Percentiles rank a stretch among this genome's conserved stretches.
These are phyloP conservation scores for Backusella tarrabulga DNA, from an alignment of 192 early-diverging fungal species.

Conservation along the genomic window DNA sequence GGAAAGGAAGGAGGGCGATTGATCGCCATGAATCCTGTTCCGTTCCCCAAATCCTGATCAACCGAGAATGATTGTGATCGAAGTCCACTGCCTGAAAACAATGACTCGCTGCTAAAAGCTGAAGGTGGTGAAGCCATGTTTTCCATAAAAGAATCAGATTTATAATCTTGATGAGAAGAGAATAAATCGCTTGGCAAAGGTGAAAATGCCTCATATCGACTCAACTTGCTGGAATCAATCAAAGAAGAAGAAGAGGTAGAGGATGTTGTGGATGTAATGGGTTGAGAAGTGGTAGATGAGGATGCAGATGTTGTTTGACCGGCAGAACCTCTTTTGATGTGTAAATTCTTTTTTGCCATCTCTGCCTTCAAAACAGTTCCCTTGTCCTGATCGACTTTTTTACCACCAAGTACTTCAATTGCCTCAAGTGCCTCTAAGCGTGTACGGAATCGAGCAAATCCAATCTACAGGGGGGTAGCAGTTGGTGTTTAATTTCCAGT, in stretches of 20 bases:
- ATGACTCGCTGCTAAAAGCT: conserved; percentile 42
- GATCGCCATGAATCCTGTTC: not conserved
- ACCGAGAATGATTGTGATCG: conserved; percentile 29
- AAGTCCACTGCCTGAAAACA: conserved; percentile 21
- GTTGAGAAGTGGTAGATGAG: conserved; percentile 1
- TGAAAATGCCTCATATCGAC: conserved; percentile 26
- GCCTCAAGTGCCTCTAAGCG: conserved; percentile 90
- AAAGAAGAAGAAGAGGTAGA: not conserved
- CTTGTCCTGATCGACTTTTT: conserved; percentile 82
- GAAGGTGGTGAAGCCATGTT: conserved; percentile 21
- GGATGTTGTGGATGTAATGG: not conserved
- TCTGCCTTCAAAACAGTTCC: conserved; percentile 92
- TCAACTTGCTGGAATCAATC: not conserved
- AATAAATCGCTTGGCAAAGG: conserved; percentile 54
- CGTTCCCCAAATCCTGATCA: conserved; percentile 29
- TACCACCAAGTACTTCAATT: conserved; percentile 83
- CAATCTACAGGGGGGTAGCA: conserved; percentile 66
- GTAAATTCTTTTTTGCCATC: conserved; percentile 98
- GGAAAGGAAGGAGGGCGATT: not conserved
- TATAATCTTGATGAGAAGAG: conserved; percentile 42
- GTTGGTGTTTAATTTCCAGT: not conserved
- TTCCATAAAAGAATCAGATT: conserved; percentile 19
- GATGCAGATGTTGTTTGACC: conserved; percentile 17
- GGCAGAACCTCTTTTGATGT: conserved; percentile 75
- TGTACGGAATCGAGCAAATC: conserved; percentile 96